These are phyloP conservation scores for Leishmania amazonensis DNA, from an alignment of 208 protist genomes.

Conservation along the genomic window DNA sequence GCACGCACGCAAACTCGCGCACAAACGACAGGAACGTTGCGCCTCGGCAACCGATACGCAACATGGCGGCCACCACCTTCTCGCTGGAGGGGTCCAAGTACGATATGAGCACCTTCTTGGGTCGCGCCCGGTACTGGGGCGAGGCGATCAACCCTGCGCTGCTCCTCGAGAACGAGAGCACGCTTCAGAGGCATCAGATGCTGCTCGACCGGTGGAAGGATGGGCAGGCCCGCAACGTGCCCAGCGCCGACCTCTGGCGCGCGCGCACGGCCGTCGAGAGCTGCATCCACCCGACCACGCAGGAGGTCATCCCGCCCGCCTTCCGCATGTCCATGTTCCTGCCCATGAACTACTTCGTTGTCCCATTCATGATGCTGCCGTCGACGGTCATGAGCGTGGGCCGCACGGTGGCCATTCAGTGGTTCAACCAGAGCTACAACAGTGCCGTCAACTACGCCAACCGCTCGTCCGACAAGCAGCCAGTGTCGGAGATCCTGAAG, in stretches of 20 bases:
- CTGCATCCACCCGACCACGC: slow-evolving; percentile 91
- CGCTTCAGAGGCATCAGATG: slow-evolving; percentile 45
- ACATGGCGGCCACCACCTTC: slow-evolving; percentile 31
- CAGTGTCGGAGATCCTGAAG: slow-evolving; percentile 71
- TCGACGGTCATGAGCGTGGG: slow-evolving; percentile 63
- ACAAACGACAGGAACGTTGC: not conserved
- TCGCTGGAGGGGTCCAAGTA: slow-evolving; percentile 67
- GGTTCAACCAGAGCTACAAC: slow-evolving; percentile 95
- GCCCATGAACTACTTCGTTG: slow-evolving; percentile 91
- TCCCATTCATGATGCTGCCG: slow-evolving; percentile 91
- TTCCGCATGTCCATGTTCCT: slow-evolving; percentile 94
- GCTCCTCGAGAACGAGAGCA: slow-evolving; percentile 62
- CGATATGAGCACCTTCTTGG: slow-evolving; percentile 79
- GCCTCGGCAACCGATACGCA: no score
- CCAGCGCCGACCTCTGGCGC: slow-evolving; percentile 81
- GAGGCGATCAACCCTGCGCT: slow-evolving; percentile 82
- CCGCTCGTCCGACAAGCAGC: slow-evolving; percentile 90
- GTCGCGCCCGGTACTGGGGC: slow-evolving; percentile 86
- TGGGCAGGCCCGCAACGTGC: slow-evolving; percentile 26
- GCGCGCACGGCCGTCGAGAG: slow-evolving; percentile 85
- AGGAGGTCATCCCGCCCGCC: slow-evolving; percentile 82
- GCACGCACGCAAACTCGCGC: slow-evolving; percentile 3
- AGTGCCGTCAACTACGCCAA: slow-evolving; percentile 95
- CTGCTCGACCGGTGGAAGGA: slow-evolving; percentile 61
- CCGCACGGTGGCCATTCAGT: slow-evolving; percentile 89